Evolutionary conservation across 2,329 filamentous ascomycete species (phyloP).

Genomic region (Grosmannia serpens): DNA sequence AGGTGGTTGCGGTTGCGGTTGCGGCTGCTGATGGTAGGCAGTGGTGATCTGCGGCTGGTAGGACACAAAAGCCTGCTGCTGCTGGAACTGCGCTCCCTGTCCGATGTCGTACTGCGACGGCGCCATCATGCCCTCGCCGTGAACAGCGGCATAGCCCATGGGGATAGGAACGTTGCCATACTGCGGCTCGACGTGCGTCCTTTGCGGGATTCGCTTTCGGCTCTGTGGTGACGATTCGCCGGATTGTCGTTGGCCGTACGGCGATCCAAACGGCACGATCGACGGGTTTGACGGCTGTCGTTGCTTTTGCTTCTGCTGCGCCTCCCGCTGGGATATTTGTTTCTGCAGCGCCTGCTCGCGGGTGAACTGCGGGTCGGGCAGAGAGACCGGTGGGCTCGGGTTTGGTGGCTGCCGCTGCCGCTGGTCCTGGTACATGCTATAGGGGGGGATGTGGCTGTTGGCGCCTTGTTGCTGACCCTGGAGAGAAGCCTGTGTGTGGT

Average conservation of each 20-base stretch:
- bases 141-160: conserved; percentile 22
- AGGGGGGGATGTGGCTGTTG: no score
- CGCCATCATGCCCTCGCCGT: conserved; percentile 22
- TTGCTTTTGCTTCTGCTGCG: background rate
- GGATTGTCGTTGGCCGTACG: background rate
- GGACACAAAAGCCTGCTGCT: background rate
- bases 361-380: background rate
- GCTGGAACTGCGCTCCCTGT: background rate
- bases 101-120: conserved; percentile 16
- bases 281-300: background rate
- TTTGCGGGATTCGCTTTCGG: background rate
- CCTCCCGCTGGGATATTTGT: conserved; percentile 8
- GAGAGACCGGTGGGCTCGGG: background rate
- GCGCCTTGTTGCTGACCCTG: background rate
- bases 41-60: background rate
- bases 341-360: conserved; percentile 7
- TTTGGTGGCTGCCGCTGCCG: background rate
- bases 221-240: background rate
- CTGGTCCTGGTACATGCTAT: background rate
- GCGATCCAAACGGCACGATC: background rate
- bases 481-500: background rate
- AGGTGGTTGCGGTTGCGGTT: background rate
- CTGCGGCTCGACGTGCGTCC: conserved; percentile 17
- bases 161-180: conserved; percentile 28
- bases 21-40: background rate